Base-by-base conservation (phyloP, 257 asterid species). In the Cruciata laevipes region DNA sequence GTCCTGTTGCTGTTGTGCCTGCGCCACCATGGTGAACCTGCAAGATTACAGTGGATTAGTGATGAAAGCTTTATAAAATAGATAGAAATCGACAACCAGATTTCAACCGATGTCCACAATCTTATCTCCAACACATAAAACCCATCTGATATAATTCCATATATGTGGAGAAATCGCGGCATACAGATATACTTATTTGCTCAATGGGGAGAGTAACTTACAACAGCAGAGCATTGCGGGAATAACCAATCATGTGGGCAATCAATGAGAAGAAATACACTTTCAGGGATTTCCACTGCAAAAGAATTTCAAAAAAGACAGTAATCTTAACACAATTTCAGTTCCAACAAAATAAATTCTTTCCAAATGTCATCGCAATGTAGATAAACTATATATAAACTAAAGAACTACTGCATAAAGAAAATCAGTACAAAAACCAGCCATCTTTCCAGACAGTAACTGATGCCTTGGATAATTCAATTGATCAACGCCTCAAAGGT, bases 21-120 rank as follows among this genome's bases (percentile, higher is more conserved):
- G 99, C 96, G 59, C 99, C 99, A 42, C 99, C 99, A 11, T 93
- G 99, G 77, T 93, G 99, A 80, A 94, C 92, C 99, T 94, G 77
- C 70, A 78, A 69, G 68, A 57, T 31, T 74, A 67, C 56, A 73
- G 57, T 6, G 33, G 37, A 35, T 38, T 7, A 51, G 11, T 51
- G 35, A 66, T 11, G 11, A 74, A 71, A 35, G 61, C 8, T 60
- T 59, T 67, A 13, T 16, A 59, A 71, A 31, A 32, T 64, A 6
- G 61, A 67, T 33, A 23, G 37, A 58, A 51, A 33, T 20, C 3
- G 9, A 64, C 33, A 23, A 9, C 13, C 5, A n/a, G 53, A 9
- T 27, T 40, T 24, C 57, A 37, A 37, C 35, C 35, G 6, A 40
- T 51, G 62, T 42, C 2, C 57, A 24, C 40, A 42, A 37, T 51